Conservation (phyloP, 2,329 filamentous ascomycete genomes). For the Calonectria pteridis region DNA sequence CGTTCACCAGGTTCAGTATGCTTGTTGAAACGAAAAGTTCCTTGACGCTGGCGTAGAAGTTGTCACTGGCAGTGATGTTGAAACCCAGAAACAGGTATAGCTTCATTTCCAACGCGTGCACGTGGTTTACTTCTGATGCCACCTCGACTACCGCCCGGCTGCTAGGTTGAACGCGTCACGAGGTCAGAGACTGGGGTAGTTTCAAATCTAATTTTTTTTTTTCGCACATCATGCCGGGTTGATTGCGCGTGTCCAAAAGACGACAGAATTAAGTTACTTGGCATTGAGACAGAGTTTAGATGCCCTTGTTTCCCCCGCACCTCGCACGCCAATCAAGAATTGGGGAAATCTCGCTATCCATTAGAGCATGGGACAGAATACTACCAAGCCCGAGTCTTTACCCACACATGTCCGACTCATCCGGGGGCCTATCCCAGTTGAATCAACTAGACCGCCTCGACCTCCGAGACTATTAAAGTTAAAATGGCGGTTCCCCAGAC, state of each 20-base stretch:
- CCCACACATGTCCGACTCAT: neutral
- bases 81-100: neutral
- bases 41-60: too few relatives aligned
- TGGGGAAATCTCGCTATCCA: neutral
- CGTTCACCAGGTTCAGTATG: neutral
- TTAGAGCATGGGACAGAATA: neutral
- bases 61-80: neutral
- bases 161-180: neutral
- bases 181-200: neutral
- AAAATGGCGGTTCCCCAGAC: neutral
- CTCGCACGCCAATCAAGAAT: neutral
- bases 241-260: neutral
- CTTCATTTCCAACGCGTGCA: neutral
- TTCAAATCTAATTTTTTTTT: neutral
- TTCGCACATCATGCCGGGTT: neutral
- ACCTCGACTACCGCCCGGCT: neutral
- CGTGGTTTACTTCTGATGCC: neutral
- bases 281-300: neutral
- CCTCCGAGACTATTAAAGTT: neutral
- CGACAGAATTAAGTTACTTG: neutral
- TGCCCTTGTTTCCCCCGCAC: neutral
- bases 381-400: neutral
- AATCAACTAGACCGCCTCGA: neutral
- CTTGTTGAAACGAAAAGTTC: neutral
- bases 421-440: neutral